Evolutionary conservation across 164 flowering plant genomes (phyloP), one percentile per base, ranked within the genome.

Genomic region (Paratinospora sagittata): DNA sequence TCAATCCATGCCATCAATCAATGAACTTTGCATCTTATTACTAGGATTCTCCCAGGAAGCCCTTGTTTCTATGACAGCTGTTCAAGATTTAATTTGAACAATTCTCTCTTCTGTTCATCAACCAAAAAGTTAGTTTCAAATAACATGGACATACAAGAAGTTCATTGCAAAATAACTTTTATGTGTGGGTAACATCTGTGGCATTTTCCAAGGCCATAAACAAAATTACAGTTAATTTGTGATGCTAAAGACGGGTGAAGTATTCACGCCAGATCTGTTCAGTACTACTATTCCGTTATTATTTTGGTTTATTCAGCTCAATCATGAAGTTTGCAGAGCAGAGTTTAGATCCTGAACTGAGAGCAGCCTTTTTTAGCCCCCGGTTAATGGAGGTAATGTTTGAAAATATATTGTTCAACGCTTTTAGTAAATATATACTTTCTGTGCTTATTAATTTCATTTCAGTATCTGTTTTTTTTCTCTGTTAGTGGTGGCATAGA

Each of bases 371-470:
- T 75, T 94, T 94, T 76, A 94, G 97, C 83, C 97, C 98, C 74
- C 90, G 98, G 60, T 88, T 92, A 37, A 89, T 92, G 98, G 98
- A 94, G 97, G 98, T 94, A 84, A 63, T n/a, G 14, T 24, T 27
- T 23, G 17, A 68, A 58, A 19, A 24, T 19, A 17, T 9, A 45
- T 16, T 66, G 23, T 66, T 55, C 13, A 55, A n/a, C n/a, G 13
- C 17, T 60, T 8, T 60, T 23, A 23, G 1, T 60, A 3, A 3
- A 8, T 23, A 26, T 63, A 17, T 9, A 10, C 67, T 33, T 61
- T 23, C 61, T 34, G 16, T 57, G 27, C 61, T 8, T 1, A n/a
- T 60, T n/a, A 60, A 60, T 11, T 60, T 19, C 21, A n/a, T 60
- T n/a, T n/a, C 4, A 12, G 7, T 6, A 66, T 23, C 63, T 4